Base-by-base conservation (phyloP, 2,329 filamentous ascomycete genomes). In the Aspergillus sp. region DNA sequence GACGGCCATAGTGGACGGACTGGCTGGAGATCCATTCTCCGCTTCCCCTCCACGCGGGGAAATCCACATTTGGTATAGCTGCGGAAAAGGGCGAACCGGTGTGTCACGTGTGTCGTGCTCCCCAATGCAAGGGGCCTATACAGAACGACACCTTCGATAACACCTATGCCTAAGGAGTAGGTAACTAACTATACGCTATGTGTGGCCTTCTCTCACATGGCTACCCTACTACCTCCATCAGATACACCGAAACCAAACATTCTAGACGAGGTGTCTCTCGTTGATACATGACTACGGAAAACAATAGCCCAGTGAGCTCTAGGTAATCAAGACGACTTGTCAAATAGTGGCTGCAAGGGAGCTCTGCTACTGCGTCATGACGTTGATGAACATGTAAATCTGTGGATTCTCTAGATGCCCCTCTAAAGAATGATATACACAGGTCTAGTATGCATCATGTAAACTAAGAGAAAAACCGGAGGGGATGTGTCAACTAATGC, bases 41-140 rank as follows among this genome's bases (percentile, higher is more conserved):
- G 50, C 58, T 36, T 26, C 13, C 16, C 41, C 26, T 47, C 49
- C 47, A 57, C 58, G 57, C 53, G 59, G 59, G 59, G 59, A 53
- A 58, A 20, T 47, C 54, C 48, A 32, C 24, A 51, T 49, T 10
- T 10, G 50, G 53, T 49, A 54, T 52, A 38, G 48, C 36, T 43
- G 41, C 53, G 53, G 59, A 52, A 51, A 41, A 47, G 43, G 36
- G 51, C 52, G 19, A 50, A 52, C 57, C 53, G 51, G 49, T 8
- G 36, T 7, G 42, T 42, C 40, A 42, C 40, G 40, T 42, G 19
- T 2, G 14, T 17, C 14, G 4, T 9, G 14, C 14, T 4, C 13
- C 8, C 14, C 11, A 6, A 38, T 13, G 35, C 35, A 38, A 38
- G 35, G 35, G 35, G 16, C 16, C 11, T 38, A 38, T n/a, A 38